These are phyloP conservation scores for Cadophora malorum DNA, from an alignment of 2,329 filamentous ascomycete genomes.

Conservation along the genomic window DNA sequence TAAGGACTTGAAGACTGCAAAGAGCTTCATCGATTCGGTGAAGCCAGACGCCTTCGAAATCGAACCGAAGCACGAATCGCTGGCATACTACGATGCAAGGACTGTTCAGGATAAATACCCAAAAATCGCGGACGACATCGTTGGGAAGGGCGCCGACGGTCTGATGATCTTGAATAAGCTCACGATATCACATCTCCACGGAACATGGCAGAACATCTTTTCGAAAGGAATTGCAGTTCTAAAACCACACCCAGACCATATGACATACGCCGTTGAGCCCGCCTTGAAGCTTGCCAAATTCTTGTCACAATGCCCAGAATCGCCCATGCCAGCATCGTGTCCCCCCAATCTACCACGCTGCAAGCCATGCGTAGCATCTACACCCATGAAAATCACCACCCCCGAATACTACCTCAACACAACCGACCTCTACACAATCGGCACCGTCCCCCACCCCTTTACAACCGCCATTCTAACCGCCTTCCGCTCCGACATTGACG, in stretches of 20 bases:
- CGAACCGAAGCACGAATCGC: constrained; percentile 67
- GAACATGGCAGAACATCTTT: constrained; percentile 83
- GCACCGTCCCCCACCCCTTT: constrained; percentile 89
- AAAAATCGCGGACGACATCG: constrained; percentile 67
- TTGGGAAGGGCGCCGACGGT: constrained; percentile 62
- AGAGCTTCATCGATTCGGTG: constrained; percentile 68
- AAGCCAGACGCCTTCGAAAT: constrained; percentile 65
- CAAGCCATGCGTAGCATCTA: constrained; percentile 71
- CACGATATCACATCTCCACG: constrained; percentile 85
- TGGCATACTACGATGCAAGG: constrained; percentile 78
- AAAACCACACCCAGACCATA: constrained; percentile 79
- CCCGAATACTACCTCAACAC: constrained; percentile 74
- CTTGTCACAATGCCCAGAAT: constrained; percentile 76
- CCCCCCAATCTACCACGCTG: constrained; percentile 82
- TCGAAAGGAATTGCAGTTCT: constrained; percentile 78
- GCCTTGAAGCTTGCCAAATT: constrained; percentile 76
- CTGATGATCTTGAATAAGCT: constrained; percentile 72
- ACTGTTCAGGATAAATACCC: constrained; percentile 71
- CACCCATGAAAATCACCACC: constrained; percentile 70
- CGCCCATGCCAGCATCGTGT: constrained; percentile 77
- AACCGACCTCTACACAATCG: constrained; percentile 78
- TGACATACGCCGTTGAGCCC: constrained; percentile 72
- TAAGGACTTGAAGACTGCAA: constrained; percentile 60
- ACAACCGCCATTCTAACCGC: constrained; percentile 75
- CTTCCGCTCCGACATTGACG: constrained; percentile 64